Evolutionary conservation across 1,284 basidiomycete species (phyloP), one percentile per base, ranked within the genome.

Genomic region (Fistulinella cinereoalba): DNA sequence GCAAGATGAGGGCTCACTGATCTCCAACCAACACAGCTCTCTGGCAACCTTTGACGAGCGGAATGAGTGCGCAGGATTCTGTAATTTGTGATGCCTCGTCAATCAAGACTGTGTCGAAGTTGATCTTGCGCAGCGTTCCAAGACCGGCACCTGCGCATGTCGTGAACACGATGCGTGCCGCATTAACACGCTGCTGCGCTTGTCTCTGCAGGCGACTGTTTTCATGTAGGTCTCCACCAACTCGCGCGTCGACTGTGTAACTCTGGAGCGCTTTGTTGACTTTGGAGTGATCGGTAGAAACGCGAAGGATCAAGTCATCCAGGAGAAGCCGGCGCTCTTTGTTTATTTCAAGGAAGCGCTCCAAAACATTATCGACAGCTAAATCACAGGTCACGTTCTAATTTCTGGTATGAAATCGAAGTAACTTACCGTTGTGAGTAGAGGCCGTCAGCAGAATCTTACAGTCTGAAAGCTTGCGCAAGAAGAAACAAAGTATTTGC

Each of bases 21-120:
- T 85, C 81, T 5, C 83, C 83, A 6, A 85, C 82, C 15, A 85
- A 64, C 6, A 84, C 73, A 0, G 77, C 81, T 25, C 72, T 67
- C 39, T 67, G 60, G 34, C 77, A 75, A 2, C 80, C 81, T 57
- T 84, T 84, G 10, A 83, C 80, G 3, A 85, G 66, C 1, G 83
- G 81, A 36, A 85, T 82, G 22, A 84, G 64, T 0, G 80, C 75
- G 39, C 73, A 74, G 3, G 81, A 76, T 53, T 85, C 82, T 0
- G 80, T 83, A 13, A 84, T 75, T 55, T 84, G 82, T 0, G 81
- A 83, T 0, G 81, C 81, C 52, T 85, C 81, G 55, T 85, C 82
- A 34, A 85, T 80, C 29, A 84, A 65, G 0, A 75, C 79, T n/a
- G 77, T 75, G 31, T 77, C 75, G 54, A 83, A 85, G 49, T 80